Conservation (phyloP, 306 rosid species). For the Lathyrus aphaca region DNA sequence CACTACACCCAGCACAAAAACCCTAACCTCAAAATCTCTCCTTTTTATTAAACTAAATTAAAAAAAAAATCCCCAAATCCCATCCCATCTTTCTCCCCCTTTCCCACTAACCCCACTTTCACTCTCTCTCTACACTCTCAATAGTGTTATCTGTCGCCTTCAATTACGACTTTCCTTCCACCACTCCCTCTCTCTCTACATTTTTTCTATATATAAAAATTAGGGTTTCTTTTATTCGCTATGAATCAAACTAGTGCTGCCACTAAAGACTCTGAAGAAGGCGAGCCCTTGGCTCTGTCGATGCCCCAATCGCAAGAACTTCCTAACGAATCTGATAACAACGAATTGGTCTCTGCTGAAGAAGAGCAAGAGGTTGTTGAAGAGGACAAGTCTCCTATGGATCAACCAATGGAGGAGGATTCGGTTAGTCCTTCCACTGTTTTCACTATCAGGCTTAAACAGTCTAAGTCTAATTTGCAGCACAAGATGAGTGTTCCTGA, state of each 20-base stretch:
- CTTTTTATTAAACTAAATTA: conserved; percentile 29
- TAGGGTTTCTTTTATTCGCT: conserved; percentile 45
- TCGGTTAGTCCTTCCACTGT: conserved; percentile 69
- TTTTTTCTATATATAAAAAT: conserved; percentile 51
- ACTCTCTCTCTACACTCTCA: conserved; percentile 44
- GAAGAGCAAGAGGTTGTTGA: conserved; percentile 48
- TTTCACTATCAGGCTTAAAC: conserved; percentile 80
- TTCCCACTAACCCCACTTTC: conserved; percentile 47
- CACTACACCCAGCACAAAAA: conserved; percentile 24
- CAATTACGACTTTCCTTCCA: conserved; percentile 81
- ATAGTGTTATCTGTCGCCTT: conserved; percentile 96
- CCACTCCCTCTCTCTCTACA: conserved; percentile 57
- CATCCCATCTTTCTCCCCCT: conserved; percentile 38
- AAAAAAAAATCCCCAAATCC: conserved; percentile 43
- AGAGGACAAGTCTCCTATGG: conserved; percentile 39
- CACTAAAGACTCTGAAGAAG: conserved; percentile 67
- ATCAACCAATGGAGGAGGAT: conserved; percentile 83
- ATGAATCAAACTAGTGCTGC: conserved; percentile 69
- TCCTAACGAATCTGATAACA: conserved; percentile 47
- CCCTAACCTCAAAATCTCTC: conserved; percentile 21
- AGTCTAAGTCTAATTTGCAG: conserved; percentile 72
- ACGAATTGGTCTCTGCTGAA: conserved; percentile 47
- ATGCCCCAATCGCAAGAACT: conserved; percentile 35
- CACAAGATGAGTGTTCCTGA: conserved; percentile 98
- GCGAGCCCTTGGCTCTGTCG: conserved; percentile 57